Evolutionary conservation across 2,329 filamentous ascomycete genomes (phyloP), one percentile per base, ranked within the genome.

Genomic region (Fusarium mundagurra): DNA sequence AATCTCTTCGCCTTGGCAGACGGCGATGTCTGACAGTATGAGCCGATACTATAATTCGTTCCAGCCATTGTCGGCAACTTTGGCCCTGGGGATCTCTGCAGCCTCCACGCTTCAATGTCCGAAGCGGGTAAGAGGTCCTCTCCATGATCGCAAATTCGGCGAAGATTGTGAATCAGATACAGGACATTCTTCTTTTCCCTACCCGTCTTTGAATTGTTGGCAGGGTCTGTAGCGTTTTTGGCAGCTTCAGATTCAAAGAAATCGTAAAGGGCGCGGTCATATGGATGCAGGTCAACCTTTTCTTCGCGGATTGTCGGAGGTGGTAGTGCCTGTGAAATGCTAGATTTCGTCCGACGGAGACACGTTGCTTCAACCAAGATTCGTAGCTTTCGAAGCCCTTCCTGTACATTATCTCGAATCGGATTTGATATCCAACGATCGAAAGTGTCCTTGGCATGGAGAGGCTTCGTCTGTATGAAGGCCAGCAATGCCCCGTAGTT

Each of bases 401-500:
- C 33, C 3, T 14, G 3, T 3, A 2, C 0, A 8, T 20, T 27
- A 14, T 53, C 33, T 2, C 18, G 61, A 2, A 73, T 18, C 0
- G 31, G 48, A 8, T 64, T 64, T 44, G 39, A 69, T 8, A 74
- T 64, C 61, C 60, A 74, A 53, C 4, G 18, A 17, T 58, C 59
- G 27, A 76, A 76, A 2, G 0, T 38, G 8, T 5, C 10, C 29
- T 71, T 69, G 3, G 14, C 18, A 6, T 2, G 12, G 0, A 83
- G 76, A 0, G 76, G 70, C 1, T 64, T 59, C 12, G 83, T 74
- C 4, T 78, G 27, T 10, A 84, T 45, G 51, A 85, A 85, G 22
- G 61, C 61, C 0, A 85, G 65, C 0, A 86, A 73, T 0, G 83
- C 76, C 0, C 81, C 83, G 31, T 81, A 82, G 66, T 86, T 83